A percentile compares a stretch with the other conserved stretches of the same genome.
Evolutionary conservation across 2,329 filamentous ascomycete species (phyloP).

Genomic region (Pseudocercospora pini-densiflorae): DNA sequence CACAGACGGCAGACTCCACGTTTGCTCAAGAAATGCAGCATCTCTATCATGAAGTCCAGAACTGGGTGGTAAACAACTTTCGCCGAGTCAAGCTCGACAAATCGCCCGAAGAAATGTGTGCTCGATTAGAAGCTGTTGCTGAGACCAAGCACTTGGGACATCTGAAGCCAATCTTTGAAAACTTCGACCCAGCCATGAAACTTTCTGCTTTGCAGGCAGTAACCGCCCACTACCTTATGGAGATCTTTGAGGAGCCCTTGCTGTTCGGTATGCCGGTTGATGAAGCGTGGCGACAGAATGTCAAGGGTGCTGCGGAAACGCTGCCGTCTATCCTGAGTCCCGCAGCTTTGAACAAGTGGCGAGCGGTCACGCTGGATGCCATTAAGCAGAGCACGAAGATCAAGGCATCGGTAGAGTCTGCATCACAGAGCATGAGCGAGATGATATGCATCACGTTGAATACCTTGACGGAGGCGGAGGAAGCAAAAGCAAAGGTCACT

Average conservation of each 20-base stretch:
- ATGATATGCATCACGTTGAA: conserved; percentile 34
- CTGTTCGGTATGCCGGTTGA: conserved; percentile 65
- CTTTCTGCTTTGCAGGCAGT: conserved; percentile 67
- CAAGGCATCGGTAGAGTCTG: conserved; percentile 27
- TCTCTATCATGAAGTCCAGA: conserved; percentile 70
- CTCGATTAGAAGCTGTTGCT: conserved; percentile 29
- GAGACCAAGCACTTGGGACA: conserved; percentile 29
- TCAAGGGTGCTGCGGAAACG: conserved; percentile 30
- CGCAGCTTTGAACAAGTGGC: conserved; percentile 68
- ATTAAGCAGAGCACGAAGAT: conserved; percentile 56
- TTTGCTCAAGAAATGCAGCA: conserved; percentile 64
- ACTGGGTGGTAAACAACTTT: conserved; percentile 75
- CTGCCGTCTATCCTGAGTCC: conserved; percentile 31
- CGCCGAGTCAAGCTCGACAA: conserved; percentile 60
- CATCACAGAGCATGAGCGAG: conserved; percentile 31
- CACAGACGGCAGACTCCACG: conserved; percentile 68
- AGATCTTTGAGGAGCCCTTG: conserved; percentile 64
- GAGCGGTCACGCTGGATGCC: conserved; percentile 65
- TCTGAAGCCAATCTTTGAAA: conserved; percentile 52
- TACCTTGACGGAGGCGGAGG: conserved; percentile 33
- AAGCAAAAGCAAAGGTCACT: conserved; percentile 25
- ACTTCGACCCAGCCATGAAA: conserved; percentile 60
- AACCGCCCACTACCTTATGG: conserved; percentile 63
- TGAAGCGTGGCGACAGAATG: conserved; percentile 36
- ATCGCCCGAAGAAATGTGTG: conserved; percentile 29